Evolutionary conservation across 176 grass and related monocot species (phyloP).

Genomic region (Thalia dealbata): DNA sequence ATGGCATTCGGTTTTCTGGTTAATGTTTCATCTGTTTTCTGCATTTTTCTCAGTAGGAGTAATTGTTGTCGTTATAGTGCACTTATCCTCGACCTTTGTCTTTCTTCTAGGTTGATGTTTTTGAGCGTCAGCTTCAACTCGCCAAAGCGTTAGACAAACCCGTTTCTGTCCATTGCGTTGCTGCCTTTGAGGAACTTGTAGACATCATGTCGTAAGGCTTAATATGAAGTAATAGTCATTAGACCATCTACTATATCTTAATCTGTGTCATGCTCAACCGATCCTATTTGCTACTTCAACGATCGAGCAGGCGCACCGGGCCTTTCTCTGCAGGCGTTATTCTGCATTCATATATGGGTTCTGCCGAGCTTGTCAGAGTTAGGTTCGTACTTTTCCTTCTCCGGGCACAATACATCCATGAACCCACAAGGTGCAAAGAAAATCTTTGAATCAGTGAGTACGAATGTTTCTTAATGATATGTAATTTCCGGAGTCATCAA

Average conservation of each 20-base stretch:
- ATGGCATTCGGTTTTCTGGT: background rate
- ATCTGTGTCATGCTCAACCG: background rate
- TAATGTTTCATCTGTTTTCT: background rate
- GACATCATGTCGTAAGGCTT: constrained; percentile 5
- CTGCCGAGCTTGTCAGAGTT: constrained; percentile 84
- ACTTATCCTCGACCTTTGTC: background rate
- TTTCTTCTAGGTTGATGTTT: constrained; percentile 11
- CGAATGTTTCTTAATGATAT: background rate
- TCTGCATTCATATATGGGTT: constrained; percentile 80
- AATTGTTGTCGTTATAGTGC: too few species aligned
- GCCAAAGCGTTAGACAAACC: constrained; percentile 5
- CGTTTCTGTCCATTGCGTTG: constrained; percentile 1
- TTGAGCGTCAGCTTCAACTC: background rate
- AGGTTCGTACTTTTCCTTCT: constrained; percentile 75
- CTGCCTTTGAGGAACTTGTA: constrained; percentile 3
- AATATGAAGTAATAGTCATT: background rate
- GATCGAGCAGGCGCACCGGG: constrained; percentile 39
- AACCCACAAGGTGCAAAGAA: constrained; percentile 63
- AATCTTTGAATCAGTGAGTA: constrained; percentile 67
- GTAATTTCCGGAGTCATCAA: constrained; percentile 7
- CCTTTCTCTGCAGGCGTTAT: constrained; percentile 70
- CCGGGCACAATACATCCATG: constrained; percentile 58
- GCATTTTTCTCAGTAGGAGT: background rate
- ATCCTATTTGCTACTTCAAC: constrained; percentile 12
- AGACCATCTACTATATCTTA: background rate